Conservation (phyloP, 768 basidiomycete species). For the Macrolepiota dolichaula region DNA sequence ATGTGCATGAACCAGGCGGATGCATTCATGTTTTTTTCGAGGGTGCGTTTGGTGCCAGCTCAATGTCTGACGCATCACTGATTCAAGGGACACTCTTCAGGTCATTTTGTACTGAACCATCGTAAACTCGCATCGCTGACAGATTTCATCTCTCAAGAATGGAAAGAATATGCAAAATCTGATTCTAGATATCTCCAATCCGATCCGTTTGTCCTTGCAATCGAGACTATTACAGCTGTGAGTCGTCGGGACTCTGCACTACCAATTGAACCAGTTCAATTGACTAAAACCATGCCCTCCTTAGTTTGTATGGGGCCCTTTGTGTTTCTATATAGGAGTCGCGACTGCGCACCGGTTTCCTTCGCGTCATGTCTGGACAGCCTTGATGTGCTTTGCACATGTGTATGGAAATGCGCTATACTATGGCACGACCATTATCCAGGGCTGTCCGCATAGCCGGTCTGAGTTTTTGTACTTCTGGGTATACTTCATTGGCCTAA, state of each 20-base stretch:
- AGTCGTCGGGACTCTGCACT: not conserved
- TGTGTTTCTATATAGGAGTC: slow-evolving; percentile 12
- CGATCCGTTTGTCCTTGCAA: slow-evolving; percentile 8
- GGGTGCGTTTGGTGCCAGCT: not conserved
- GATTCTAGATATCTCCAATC: slow-evolving; percentile 14
- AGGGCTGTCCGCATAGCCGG: slow-evolving; percentile 11
- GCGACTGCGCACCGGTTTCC: slow-evolving; percentile 9
- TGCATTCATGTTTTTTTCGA: slow-evolving; percentile 14
- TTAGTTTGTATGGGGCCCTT: slow-evolving; percentile 12
- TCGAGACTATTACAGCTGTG: slow-evolving; percentile 12
- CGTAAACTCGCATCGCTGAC: slow-evolving; percentile 4
- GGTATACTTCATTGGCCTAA: slow-evolving; percentile 14
- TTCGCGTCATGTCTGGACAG: slow-evolving; percentile 10
- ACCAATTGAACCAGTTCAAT: not conserved
- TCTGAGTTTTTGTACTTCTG: slow-evolving; percentile 15
- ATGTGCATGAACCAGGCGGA: not conserved
- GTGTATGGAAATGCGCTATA: slow-evolving; percentile 14
- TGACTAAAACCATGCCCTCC: not conserved
- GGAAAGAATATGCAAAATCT: slow-evolving; percentile 15
- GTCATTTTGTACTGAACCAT: slow-evolving; percentile 12
- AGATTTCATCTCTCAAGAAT: slow-evolving; percentile 13
- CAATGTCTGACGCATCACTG: not conserved
- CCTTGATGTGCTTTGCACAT: slow-evolving; percentile 12
- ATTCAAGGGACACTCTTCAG: not conserved
- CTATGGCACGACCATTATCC: slow-evolving; percentile 10